Evolutionary conservation across 371 early-diverging fungal genomes (phyloP).

Genomic region (Lichtheimia corymbifera): DNA sequence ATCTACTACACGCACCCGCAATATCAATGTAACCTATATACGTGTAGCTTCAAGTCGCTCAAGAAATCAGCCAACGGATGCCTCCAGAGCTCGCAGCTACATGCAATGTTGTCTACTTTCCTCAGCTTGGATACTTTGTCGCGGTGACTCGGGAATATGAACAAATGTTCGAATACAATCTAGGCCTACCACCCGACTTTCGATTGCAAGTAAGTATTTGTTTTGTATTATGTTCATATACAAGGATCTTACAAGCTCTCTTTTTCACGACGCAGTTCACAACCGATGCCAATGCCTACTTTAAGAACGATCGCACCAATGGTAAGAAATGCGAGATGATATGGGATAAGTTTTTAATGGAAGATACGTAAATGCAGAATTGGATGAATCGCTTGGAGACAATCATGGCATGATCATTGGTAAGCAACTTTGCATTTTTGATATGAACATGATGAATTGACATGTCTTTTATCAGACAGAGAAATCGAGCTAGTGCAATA

Average conservation of each 20-base stretch:
- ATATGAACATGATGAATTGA: too few species aligned
- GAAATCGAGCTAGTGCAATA: slow-evolving; percentile 75
- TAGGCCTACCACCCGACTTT: slow-evolving; percentile 13
- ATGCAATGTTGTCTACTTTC: slow-evolving; percentile 82
- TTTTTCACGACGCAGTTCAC: slow-evolving; percentile 57
- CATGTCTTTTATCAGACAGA: slow-evolving; percentile 43
- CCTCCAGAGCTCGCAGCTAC: slow-evolving; percentile 49
- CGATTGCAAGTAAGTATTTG: slow-evolving; percentile 22
- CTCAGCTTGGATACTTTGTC: slow-evolving; percentile 78
- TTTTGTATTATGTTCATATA: not conserved
- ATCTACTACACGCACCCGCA: not conserved
- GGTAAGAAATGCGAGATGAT: slow-evolving; percentile 32
- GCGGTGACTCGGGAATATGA: slow-evolving; percentile 56
- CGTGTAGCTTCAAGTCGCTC: slow-evolving; percentile 59
- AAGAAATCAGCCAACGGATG: slow-evolving; percentile 52
- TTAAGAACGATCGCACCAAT: slow-evolving; percentile 67
- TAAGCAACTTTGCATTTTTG: slow-evolving; percentile 5
- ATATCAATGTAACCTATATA: not conserved
- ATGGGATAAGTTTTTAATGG: not conserved
- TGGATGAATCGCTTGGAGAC: slow-evolving; percentile 77
- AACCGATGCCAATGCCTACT: slow-evolving; percentile 69
- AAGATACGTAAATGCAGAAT: slow-evolving; percentile 39
- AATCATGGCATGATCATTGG: slow-evolving; percentile 74
- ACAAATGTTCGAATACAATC: slow-evolving; percentile 23
- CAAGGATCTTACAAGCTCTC: not conserved